phyloP scores from a whole-genome alignment of 306 rosid genomes.

The Fragaria vesca region DNA sequence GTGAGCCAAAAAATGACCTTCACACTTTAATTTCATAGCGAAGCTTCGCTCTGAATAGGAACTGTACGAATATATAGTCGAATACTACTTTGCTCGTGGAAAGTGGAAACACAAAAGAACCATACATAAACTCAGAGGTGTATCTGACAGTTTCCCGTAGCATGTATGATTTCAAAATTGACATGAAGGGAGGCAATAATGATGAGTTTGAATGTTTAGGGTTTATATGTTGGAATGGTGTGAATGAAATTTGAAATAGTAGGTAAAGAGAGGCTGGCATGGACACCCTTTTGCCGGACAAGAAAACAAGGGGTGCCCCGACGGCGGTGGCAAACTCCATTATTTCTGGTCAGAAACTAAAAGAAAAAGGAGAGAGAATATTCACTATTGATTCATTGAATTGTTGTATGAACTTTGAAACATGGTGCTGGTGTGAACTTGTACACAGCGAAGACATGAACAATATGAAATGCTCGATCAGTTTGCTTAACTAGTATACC shows the following conservation, averaged over 20 bases:
- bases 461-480: background rate
- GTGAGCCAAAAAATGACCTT: too few relatives aligned
- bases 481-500: background rate
- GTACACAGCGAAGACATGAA: constrained; percentile 22
- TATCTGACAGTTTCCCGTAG: background rate
- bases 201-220: constrained; percentile 19
- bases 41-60: too few relatives aligned
- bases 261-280: constrained; percentile 33
- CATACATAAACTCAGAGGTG: background rate
- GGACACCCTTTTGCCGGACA: constrained; percentile 47
- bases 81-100: background rate
- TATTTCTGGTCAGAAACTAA: constrained; percentile 15
- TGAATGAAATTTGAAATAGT: constrained; percentile 25
- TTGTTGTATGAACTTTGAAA: constrained; percentile 7
- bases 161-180: background rate
- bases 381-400: background rate
- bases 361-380: background rate
- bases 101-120: background rate
- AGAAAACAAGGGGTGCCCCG: constrained; percentile 37
- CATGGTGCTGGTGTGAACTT: constrained; percentile 24
- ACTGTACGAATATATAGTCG: background rate
- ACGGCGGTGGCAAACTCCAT: constrained; percentile 29
- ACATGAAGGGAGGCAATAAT: background rate
- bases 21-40: too few relatives aligned
- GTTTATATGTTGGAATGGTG: constrained; percentile 20